Base-by-base conservation (phyloP, 805 yeast species). In the Kazachstania africana region DNA sequence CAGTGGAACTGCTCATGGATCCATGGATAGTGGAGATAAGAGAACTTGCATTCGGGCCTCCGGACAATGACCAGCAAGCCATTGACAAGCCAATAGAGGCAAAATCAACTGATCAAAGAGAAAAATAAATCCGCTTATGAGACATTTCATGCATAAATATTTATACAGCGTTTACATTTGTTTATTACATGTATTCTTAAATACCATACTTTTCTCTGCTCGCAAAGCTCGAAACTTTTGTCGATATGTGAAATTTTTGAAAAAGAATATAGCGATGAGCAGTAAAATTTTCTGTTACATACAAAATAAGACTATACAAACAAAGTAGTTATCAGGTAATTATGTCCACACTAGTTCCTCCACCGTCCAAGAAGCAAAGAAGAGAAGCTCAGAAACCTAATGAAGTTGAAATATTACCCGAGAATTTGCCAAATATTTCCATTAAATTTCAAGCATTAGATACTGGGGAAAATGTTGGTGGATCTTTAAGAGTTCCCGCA, bases 321-420 rank as follows among this genome's bases (percentile, higher is more conserved):
- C 14, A 12, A 24, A 16, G 14, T 24, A 14, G 8, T 8, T n/a
- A 24, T 5, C 6, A 19, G 22, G 10, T 10, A 19, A 19, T 19
- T 19, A 87, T 88, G 97, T 91, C 97, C 31, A 91, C 97, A 1
- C 65, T 83, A 27, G 57, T 91, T 28, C 98, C 98, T 16, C 97
- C 96, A 25, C 94, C 82, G 14, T 78, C 94, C 1, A 88, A 91
- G 56, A 82, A 75, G 50, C 94, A 83, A 53, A 81, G 70, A 56
- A 73, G 75, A 51, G 81, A 68, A 39, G 94, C 93, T 4, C 96
- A 85, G 53, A 66, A 72, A 52, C 81, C 82, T 6, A 73, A 78
- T 34, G 88, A 80, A 31, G 78, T 80, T 17, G 77, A 72, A 31
- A 55, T 80, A 8, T 60, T 79, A 12, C 95, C 96, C 2, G 63